Conservation (phyloP, 176 grass and related monocot species). For the Chloris gayana region DNA sequence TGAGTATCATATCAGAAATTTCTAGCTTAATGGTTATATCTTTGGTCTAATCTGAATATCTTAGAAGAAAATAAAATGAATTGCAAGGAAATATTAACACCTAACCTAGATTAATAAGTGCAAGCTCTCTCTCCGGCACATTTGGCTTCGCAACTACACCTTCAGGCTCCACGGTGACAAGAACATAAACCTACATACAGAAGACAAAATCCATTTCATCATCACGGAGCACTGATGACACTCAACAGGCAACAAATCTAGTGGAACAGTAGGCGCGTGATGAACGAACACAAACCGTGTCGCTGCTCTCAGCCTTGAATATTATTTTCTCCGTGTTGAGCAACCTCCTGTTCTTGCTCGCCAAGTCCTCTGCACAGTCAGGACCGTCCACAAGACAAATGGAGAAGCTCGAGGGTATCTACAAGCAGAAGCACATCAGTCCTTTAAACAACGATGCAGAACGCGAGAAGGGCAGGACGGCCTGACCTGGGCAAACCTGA, state of each 20-base stretch:
- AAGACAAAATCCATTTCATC: background rate
- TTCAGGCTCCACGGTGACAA: slow-evolving; percentile 68
- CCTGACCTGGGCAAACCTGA: too few species aligned
- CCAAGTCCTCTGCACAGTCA: slow-evolving; percentile 18
- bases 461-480: too few species aligned
- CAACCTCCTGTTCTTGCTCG: slow-evolving; percentile 76
- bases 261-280: background rate
- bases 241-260: background rate
- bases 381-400: slow-evolving; percentile 47
- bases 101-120: slow-evolving; percentile 83
- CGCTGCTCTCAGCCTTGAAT: slow-evolving; percentile 62
- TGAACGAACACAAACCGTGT: slow-evolving; percentile 40
- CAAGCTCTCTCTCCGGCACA: slow-evolving; percentile 61
- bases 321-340: slow-evolving; percentile 93
- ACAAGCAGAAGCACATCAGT: background rate
- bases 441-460: too few species aligned
- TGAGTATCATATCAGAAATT: background rate
- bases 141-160: slow-evolving; percentile 69
- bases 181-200: slow-evolving; percentile 60
- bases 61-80: background rate
- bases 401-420: slow-evolving; percentile 85
- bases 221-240: background rate
- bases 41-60: background rate
- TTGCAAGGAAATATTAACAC: background rate
- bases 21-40: background rate